A percentile compares a stretch with the other conserved stretches of the same genome.
phyloP scores from a whole-genome alignment of 2,329 filamentous ascomycete genomes.

The Pseudocercospora macadamiae region DNA sequence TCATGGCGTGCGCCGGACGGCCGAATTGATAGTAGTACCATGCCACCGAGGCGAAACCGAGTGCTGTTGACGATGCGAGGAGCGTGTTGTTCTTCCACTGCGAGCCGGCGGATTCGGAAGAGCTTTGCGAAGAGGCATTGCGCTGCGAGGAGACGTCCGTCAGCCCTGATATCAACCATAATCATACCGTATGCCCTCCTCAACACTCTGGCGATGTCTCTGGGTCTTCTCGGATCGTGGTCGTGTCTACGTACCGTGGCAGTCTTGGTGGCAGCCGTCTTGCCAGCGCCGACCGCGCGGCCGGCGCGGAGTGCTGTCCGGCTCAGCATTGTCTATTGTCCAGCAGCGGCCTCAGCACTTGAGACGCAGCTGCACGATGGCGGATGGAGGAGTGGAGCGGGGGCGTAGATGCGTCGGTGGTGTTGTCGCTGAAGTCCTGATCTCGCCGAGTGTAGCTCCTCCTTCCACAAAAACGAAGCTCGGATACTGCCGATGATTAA shows the following conservation, averaged over 20 bases:
- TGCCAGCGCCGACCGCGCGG: constrained; percentile 85
- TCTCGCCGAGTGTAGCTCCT: background rate
- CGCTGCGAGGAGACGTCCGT: constrained; percentile 43
- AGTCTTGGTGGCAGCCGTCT: constrained; percentile 54
- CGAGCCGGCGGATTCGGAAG: constrained; percentile 69
- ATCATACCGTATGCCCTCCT: background rate
- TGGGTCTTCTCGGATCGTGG: background rate
- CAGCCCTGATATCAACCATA: constrained; percentile 21
- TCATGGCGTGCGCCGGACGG: constrained; percentile 82
- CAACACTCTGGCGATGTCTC: background rate
- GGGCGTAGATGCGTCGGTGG: constrained; percentile 4
- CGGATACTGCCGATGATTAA: background rate
- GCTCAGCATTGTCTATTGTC: constrained; percentile 86
- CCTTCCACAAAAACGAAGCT: background rate
- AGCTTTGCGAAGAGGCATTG: constrained; percentile 71
- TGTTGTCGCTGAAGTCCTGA: constrained; percentile 6
- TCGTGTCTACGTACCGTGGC: constrained; percentile 46
- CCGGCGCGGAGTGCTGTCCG: constrained; percentile 86
- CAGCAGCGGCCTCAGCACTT: constrained; percentile 37
- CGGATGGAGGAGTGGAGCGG: constrained; percentile 9
- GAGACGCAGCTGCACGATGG: constrained; percentile 31
- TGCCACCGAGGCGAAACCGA: constrained; percentile 84
- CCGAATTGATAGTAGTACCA: constrained; percentile 99
- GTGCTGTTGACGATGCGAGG: constrained; percentile 80
- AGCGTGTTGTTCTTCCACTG: constrained; percentile 77